These are phyloP conservation scores for Mrakiaceae sp. DNA, from an alignment of 1,284 basidiomycete species.

Conservation along the genomic window DNA sequence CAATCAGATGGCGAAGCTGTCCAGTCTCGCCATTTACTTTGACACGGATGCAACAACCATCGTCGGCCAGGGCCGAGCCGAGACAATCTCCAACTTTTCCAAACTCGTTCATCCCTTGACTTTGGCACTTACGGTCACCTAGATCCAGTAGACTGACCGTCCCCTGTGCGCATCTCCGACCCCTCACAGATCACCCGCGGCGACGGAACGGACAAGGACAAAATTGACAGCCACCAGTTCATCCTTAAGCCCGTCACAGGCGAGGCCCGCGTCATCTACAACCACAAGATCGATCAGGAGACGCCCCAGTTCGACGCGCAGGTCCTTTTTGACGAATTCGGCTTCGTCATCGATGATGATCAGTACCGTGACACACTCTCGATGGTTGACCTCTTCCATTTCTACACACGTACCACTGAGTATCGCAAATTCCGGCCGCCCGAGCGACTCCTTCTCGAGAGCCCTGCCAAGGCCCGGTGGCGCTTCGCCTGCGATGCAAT, in stretches of 20 bases:
- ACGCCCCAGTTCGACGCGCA: constrained; percentile 81
- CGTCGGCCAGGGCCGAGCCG: constrained; percentile 47
- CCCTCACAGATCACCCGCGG: constrained; percentile 51
- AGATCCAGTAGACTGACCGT: not conserved
- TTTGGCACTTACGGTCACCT: not conserved
- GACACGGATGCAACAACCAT: constrained; percentile 84
- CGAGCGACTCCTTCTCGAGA: constrained; percentile 50
- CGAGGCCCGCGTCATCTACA: constrained; percentile 80
- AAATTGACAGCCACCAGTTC: constrained; percentile 59
- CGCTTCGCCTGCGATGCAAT: constrained; percentile 77
- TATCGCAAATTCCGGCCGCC: constrained; percentile 70
- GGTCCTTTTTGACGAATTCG: constrained; percentile 88
- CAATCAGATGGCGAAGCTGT: constrained; percentile 64
- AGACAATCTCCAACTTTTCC: constrained; percentile 68
- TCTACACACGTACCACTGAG: constrained; percentile 85
- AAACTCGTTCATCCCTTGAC: constrained; percentile 48
- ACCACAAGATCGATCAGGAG: constrained; percentile 59
- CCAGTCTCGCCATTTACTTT: constrained; percentile 87
- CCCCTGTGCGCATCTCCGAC: not conserved
- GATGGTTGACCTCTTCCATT: constrained; percentile 92
- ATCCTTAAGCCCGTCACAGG: constrained; percentile 93
- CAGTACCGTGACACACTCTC: constrained; percentile 94
- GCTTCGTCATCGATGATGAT: constrained; percentile 80
- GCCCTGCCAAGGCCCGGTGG: constrained; percentile 60
- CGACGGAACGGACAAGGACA: constrained; percentile 38